These are phyloP conservation scores for Fraxinus angustifolia DNA, from an alignment of 305 asterid genomes.

Conservation along the genomic window DNA sequence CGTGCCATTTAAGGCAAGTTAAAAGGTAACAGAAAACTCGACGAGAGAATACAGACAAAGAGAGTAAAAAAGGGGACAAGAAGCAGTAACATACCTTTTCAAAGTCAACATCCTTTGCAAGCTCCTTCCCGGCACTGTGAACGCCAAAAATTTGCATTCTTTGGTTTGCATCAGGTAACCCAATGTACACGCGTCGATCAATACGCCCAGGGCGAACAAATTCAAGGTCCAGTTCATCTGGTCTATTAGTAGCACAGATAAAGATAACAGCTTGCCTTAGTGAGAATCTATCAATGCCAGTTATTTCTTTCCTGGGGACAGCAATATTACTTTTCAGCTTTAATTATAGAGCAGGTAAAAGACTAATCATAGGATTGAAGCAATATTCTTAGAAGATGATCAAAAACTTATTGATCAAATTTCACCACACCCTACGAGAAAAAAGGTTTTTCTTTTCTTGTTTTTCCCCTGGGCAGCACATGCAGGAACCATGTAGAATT, in stretches of 20 bases:
- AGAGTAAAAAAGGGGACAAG: slow-evolving; percentile 15
- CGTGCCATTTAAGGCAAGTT: slow-evolving; percentile 4
- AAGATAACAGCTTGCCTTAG: slow-evolving; percentile 87
- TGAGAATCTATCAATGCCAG: slow-evolving; percentile 90
- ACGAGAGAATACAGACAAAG: slow-evolving; percentile 14
- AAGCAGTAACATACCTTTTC: slow-evolving; percentile 50
- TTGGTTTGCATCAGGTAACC: slow-evolving; percentile 95
- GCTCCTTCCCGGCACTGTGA: slow-evolving; percentile 90
- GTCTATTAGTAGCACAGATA: slow-evolving; percentile 98
- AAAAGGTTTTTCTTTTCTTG: slow-evolving; percentile 3
- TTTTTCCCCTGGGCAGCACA: neutral
- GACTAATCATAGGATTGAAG: slow-evolving; percentile 1
- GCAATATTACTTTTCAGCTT: slow-evolving; percentile 9
- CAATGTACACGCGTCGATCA: slow-evolving; percentile 93
- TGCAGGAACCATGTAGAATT: neutral
- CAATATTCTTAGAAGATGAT: neutral
- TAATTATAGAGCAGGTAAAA: slow-evolving; percentile 11
- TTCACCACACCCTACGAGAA: slow-evolving; percentile 1
- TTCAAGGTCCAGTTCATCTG: slow-evolving; percentile 85
- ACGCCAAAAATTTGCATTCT: slow-evolving; percentile 93
- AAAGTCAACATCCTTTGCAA: slow-evolving; percentile 82
- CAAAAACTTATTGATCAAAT: neutral
- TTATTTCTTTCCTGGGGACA: slow-evolving; percentile 70
- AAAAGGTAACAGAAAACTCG: slow-evolving; percentile 11
- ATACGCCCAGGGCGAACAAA: slow-evolving; percentile 89